Conservation (phyloP, 768 basidiomycete genomes). For the Boletus rubroflammeus region DNA sequence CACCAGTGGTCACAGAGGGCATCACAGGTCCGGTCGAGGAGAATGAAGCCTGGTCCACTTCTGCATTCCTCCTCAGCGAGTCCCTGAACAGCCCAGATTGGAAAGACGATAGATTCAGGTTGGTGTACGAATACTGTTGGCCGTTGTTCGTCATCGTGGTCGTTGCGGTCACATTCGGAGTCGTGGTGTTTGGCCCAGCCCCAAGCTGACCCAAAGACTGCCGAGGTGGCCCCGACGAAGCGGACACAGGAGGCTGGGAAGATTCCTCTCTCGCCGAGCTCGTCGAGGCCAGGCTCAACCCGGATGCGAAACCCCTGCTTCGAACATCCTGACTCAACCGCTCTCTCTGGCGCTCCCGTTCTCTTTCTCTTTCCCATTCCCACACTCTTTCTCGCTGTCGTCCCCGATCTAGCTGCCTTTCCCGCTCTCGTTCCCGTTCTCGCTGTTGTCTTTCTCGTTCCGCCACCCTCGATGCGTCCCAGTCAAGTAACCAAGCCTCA, state of each 20-base stretch:
- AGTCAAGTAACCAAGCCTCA: slow-evolving; percentile 16
- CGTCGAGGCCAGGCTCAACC: slow-evolving; percentile 11
- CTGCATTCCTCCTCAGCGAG: slow-evolving; percentile 28
- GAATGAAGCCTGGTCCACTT: slow-evolving; percentile 20
- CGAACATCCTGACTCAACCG: slow-evolving; percentile 13
- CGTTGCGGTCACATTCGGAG: neutral
- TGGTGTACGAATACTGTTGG: slow-evolving; percentile 29
- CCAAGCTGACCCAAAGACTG: slow-evolving; percentile 9
- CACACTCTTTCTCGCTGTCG: slow-evolving; percentile 13
- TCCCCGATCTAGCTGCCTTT: slow-evolving; percentile 11
- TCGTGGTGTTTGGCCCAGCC: neutral
- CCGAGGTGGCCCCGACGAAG: slow-evolving; percentile 1
- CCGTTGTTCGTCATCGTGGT: slow-evolving; percentile 6
- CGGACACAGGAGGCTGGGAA: neutral
- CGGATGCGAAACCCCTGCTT: slow-evolving; percentile 14
- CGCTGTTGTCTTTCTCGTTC: slow-evolving; percentile 10
- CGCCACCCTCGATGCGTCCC: slow-evolving; percentile 11
- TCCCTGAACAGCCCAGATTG: slow-evolving; percentile 33
- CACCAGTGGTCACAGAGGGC: slow-evolving; percentile 1
- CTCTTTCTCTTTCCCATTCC: slow-evolving; percentile 24
- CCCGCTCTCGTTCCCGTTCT: slow-evolving; percentile 7
- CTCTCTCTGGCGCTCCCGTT: slow-evolving; percentile 16
- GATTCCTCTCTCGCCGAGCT: slow-evolving; percentile 20
- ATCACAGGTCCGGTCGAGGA: slow-evolving; percentile 7
- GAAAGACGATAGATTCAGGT: slow-evolving; percentile 30